Percentiles rank a stretch among this genome's conserved stretches.
Evolutionary conservation across 2,329 filamentous ascomycete species (phyloP).

Genomic region (Drechslera avenae): DNA sequence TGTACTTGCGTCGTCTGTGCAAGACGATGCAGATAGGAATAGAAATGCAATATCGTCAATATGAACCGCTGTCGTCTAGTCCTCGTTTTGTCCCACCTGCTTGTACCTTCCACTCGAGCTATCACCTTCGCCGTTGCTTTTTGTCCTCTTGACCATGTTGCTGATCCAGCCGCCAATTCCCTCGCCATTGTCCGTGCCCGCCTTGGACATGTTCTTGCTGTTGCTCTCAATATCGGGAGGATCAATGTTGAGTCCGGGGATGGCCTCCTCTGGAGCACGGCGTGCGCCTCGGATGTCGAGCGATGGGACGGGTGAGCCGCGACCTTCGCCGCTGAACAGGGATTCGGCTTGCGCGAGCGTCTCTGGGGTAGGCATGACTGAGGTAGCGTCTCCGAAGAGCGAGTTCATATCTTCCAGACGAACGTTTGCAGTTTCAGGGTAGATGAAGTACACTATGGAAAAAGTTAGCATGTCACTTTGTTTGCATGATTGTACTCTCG

Average conservation of each 20-base stretch:
- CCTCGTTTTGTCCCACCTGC: constrained; percentile 52
- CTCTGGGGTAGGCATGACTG: constrained; percentile 78
- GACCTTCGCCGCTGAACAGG: constrained; percentile 67
- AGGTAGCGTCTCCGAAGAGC: constrained; percentile 91
- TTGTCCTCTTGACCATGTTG: constrained; percentile 64
- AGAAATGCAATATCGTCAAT: constrained; percentile 23
- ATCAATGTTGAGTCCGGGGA: constrained; percentile 82
- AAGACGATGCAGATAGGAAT: constrained; percentile 26
- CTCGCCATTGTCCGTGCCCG: constrained; percentile 49
- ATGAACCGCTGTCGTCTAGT: constrained; percentile 18
- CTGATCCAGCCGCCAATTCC: constrained; percentile 73
- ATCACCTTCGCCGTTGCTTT: constrained; percentile 52
- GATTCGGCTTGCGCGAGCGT: constrained; percentile 81
- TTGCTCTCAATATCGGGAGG: constrained; percentile 68
- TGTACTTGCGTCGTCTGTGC: constrained; percentile 20
- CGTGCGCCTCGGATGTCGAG: constrained; percentile 67
- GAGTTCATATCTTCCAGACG: constrained; percentile 96
- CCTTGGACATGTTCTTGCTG: constrained; percentile 52
- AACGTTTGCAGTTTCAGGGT: constrained; percentile 94
- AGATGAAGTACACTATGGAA: constrained; percentile 85
- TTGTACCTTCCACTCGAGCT: constrained; percentile 54
- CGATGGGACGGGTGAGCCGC: constrained; percentile 77
- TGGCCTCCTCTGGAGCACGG: constrained; percentile 60
- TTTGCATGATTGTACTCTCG: neutral
- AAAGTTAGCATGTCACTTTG: constrained; percentile 28